These are phyloP conservation scores for Penicillium corylophilum DNA, from an alignment of 2,329 filamentous ascomycete species.

Conservation along the genomic window DNA sequence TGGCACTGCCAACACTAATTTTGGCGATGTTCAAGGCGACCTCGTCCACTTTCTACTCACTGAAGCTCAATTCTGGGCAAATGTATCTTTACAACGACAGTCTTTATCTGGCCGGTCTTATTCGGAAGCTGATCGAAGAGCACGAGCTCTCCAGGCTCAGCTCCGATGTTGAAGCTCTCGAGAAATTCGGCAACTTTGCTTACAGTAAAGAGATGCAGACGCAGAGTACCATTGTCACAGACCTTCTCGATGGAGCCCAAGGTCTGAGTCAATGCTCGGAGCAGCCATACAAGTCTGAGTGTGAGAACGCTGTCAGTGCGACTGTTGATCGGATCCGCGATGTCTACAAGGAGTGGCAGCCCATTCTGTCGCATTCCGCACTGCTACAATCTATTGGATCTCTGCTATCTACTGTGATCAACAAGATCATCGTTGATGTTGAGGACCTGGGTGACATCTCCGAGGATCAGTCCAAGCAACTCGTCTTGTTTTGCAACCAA, in stretches of 20 bases:
- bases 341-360: conserved; percentile 58
- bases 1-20: conserved; percentile 48
- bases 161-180: conserved; percentile 55
- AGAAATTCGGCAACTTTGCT: conserved; percentile 59
- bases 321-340: conserved; percentile 58
- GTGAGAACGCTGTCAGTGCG: conserved; percentile 59
- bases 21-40: conserved; percentile 53
- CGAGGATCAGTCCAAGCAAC: conserved; percentile 59
- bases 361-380: conserved; percentile 59
- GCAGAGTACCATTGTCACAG: conserved; percentile 61
- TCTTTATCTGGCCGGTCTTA: conserved; percentile 55
- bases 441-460: conserved; percentile 65
- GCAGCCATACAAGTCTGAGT: conserved; percentile 59
- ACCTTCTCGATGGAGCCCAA: conserved; percentile 63
- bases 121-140: conserved; percentile 50
- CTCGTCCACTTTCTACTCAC: conserved; percentile 47
- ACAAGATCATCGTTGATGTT: conserved; percentile 61
- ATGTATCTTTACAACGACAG: conserved; percentile 68
- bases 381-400: conserved; percentile 63
- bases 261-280: conserved; percentile 61
- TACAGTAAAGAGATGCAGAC: conserved; percentile 66
- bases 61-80: conserved; percentile 51
- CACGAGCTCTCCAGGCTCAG: conserved; percentile 52
- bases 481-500: conserved; percentile 58
- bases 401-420: conserved; percentile 56